Base-by-base conservation (phyloP, 768 basidiomycete genomes). In the Tricholoma hemisulphureum region DNA sequence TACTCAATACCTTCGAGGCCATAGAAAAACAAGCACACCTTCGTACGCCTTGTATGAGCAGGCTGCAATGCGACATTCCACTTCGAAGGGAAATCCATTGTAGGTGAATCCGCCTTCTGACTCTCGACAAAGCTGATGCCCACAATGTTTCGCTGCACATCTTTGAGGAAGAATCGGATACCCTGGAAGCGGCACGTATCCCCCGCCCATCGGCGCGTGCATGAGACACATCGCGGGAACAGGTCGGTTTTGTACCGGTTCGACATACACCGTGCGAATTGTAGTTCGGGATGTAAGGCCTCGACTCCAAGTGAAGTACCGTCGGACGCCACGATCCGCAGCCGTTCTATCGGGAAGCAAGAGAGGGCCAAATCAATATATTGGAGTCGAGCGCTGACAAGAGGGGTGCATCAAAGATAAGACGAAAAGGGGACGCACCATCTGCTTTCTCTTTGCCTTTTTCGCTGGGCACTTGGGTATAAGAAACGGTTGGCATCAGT, bases 101-200 rank as follows among this genome's bases (percentile, higher is more conserved):
- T 77, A 2, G 85, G 83, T 21, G 77, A 72, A 61, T 86, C 84
- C 2, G 80, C 73, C 57, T 80, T 82, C 58, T 83, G 81, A 59
- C 78, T 80, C 71, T 88, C 87, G 31, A 84, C 81, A 63, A 91
- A 93, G 62, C 85, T 84, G 53, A 89, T 81, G 20, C 84, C 87
- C 45, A 83, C 77, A 48, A 90, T 81, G 41, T 80, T 79, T 59
- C 80, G 72, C 37, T 84, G 75, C 37, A 71, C 60, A 58, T 89
- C 84, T 60, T 87, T 85, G 64, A 89, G 75, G 71, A 93, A 87
- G 67, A 84, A 89, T 18, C 91, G 83, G 61, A 93, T 88, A n/a
- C 85, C 84, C 69, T 92, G 91, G 72, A 93, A 93, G 23, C 91
- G 85, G 67, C 91, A 93, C 2, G 89, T 91, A 67, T 93, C 91